Conservation (phyloP, 2,329 filamentous ascomycete genomes). For the Parasarocladium wereldwijsianum region DNA sequence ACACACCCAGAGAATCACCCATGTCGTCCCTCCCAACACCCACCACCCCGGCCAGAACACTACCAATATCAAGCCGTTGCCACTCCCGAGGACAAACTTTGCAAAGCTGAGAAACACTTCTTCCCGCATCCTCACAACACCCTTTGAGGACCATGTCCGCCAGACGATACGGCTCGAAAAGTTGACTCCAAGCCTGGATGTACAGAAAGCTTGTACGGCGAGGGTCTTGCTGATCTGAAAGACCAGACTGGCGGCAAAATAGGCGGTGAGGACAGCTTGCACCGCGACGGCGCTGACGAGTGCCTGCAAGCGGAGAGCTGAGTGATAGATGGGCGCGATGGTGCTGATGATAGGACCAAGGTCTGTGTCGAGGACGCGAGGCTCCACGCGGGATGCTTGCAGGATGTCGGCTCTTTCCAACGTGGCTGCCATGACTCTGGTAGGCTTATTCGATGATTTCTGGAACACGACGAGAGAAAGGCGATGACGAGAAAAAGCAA, state of each 20-base stretch:
- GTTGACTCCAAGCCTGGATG: slow-evolving; percentile 14
- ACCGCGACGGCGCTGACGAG: slow-evolving; percentile 16
- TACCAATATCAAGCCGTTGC: slow-evolving; percentile 31
- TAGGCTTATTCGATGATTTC: too few species aligned
- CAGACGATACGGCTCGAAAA: slow-evolving; percentile 14
- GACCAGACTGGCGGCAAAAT: slow-evolving; percentile 15
- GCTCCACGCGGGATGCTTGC: slow-evolving; percentile 1
- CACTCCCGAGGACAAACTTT: slow-evolving; percentile 32
- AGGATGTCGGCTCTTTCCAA: slow-evolving; percentile 7
- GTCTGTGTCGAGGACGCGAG: background rate
- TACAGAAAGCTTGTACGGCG: slow-evolving; percentile 12
- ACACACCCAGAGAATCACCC: slow-evolving; percentile 19
- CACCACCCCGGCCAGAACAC: slow-evolving; percentile 45
- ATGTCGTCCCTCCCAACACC: slow-evolving; percentile 23
- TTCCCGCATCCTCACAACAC: slow-evolving; percentile 22
- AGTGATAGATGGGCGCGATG: slow-evolving; percentile 18
- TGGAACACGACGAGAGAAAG: too few species aligned
- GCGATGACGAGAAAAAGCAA: too few species aligned
- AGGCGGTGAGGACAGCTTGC: slow-evolving; percentile 17
- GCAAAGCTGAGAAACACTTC: slow-evolving; percentile 37
- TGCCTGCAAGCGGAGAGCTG: slow-evolving; percentile 20
- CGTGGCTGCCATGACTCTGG: background rate
- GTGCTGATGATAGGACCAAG: slow-evolving; percentile 12
- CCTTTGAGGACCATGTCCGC: slow-evolving; percentile 23
- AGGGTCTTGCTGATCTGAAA: slow-evolving; percentile 13